Percentiles rank a stretch among this genome's conserved stretches.
Conservation (phyloP, 2,329 filamentous ascomycete species). For the Neocucurbitaria cava region DNA sequence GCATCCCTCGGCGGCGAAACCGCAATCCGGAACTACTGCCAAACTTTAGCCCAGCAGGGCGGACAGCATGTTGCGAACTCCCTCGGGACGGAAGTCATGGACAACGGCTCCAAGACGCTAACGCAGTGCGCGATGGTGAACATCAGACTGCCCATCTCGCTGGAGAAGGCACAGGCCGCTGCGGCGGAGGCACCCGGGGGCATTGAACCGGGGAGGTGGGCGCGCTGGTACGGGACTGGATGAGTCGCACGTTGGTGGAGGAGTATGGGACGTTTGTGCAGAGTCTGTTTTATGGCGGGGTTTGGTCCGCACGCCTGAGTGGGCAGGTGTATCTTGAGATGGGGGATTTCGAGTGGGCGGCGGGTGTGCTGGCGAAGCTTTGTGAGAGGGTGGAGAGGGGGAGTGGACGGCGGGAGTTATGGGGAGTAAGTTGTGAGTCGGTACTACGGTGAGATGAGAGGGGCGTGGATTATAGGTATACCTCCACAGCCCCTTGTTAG, state of each 20-base stretch:
- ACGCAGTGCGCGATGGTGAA: slow-evolving; percentile 75
- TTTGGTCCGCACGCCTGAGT: slow-evolving; percentile 76
- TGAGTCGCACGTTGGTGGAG: slow-evolving; percentile 51
- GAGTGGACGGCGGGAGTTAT: slow-evolving; percentile 43
- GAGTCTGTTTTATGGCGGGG: slow-evolving; percentile 65
- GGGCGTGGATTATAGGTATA: too few species aligned
- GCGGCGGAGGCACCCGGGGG: slow-evolving; percentile 25
- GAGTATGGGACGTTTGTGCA: slow-evolving; percentile 77
- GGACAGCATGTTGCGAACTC: slow-evolving; percentile 66
- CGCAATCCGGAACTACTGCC: slow-evolving; percentile 69
- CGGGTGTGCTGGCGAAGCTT: slow-evolving; percentile 63
- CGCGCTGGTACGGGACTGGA: slow-evolving; percentile 49
- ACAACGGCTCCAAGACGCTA: slow-evolving; percentile 68
- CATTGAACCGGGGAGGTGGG: slow-evolving; percentile 29
- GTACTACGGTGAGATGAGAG: too few species aligned
- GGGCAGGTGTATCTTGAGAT: slow-evolving; percentile 85
- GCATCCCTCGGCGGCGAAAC: slow-evolving; percentile 75
- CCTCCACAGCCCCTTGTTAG: neutral
- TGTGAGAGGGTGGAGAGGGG: slow-evolving; percentile 60
- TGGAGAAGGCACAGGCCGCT: slow-evolving; percentile 37
- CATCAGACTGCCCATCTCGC: slow-evolving; percentile 71
- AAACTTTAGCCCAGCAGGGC: slow-evolving; percentile 68
- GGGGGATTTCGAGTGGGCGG: slow-evolving; percentile 77
- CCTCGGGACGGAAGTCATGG: slow-evolving; percentile 74
- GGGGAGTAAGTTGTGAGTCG: slow-evolving; percentile 15